Evolutionary conservation across 371 early-diverging fungal genomes (phyloP).

Genomic region (Apophysomyces trapeziformis): DNA sequence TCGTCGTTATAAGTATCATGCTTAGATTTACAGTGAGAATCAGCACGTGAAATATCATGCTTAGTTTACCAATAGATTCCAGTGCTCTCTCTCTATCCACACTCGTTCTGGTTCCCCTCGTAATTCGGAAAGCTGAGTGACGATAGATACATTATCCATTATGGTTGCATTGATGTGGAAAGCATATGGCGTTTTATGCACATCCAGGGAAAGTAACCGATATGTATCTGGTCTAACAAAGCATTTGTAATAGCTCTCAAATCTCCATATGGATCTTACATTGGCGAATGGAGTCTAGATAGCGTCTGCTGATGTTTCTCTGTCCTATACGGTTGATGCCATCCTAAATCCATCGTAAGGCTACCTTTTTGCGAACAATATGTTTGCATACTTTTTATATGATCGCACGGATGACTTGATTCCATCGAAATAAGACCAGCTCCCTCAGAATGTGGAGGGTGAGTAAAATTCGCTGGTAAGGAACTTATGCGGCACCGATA

Average conservation of each 20-base stretch:
- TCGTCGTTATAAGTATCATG: conserved; percentile 34
- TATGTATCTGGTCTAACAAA: conserved; percentile 14
- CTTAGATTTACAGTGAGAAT: conserved; percentile 15
- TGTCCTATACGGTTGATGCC: conserved; percentile 31
- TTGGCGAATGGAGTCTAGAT: conserved; percentile 36
- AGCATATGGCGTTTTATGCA: conserved; percentile 14
- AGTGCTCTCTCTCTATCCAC: not conserved
- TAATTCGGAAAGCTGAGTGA: conserved; percentile 1
- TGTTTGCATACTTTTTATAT: conserved; percentile 24
- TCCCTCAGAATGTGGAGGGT: conserved; percentile 30
- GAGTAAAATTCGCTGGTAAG: conserved; percentile 26
- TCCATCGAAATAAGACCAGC: conserved; percentile 14
- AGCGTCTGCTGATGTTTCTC: conserved; percentile 24
- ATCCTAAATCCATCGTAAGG: conserved; percentile 23
- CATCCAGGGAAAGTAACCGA: conserved; percentile 18
- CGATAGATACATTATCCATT: conserved; percentile 14
- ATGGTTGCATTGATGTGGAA: conserved; percentile 16
- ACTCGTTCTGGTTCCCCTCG: conserved; percentile 1
- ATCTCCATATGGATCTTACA: conserved; percentile 18
- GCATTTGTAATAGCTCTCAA: not conserved
- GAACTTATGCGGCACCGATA: conserved; percentile 40
- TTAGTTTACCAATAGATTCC: not conserved
- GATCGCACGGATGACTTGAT: conserved; percentile 28
- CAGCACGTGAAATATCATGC: not conserved
- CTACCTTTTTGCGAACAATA: not conserved